phyloP scores from a whole-genome alignment of 352 stramenopile genomes.

The Globisporangium barbulae region DNA sequence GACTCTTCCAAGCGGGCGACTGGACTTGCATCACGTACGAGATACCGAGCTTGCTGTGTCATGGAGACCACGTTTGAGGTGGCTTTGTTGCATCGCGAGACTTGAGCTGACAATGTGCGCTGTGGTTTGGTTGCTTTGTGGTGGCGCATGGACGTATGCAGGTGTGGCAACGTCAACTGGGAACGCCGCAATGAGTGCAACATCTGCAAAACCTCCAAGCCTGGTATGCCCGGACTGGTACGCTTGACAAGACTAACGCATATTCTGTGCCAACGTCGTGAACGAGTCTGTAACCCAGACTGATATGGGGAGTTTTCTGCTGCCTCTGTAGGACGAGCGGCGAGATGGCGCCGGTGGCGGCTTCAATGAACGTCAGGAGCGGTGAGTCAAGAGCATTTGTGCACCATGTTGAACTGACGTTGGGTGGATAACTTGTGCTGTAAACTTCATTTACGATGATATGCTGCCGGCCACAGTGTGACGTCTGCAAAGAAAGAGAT shows the following conservation, averaged over 20 bases:
- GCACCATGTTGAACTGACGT: neutral
- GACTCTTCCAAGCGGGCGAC: conserved; percentile 76
- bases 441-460: neutral
- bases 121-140: neutral
- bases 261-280: neutral
- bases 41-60: neutral
- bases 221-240: conserved; percentile 59
- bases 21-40: conserved; percentile 80
- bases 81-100: neutral
- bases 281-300: too few relatives aligned
- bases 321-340: conserved; percentile 55
- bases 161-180: conserved; percentile 87
- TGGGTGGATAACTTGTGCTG: neutral
- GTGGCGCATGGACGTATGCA: conserved; percentile 15
- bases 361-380: conserved; percentile 83
- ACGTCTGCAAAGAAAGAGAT: conserved; percentile 76
- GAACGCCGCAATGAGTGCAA: conserved; percentile 83
- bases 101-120: neutral
- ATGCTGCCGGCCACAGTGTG: conserved; percentile 29
- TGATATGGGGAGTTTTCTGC: too few relatives aligned
- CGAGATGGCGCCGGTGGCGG: conserved; percentile 73
- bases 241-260: neutral
- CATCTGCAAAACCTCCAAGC: conserved; percentile 83
- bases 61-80: neutral
- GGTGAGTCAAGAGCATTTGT: conserved; percentile 29